phyloP scores from a whole-genome alignment of 371 early-diverging fungal genomes.

The Cladochytrium tenue region DNA sequence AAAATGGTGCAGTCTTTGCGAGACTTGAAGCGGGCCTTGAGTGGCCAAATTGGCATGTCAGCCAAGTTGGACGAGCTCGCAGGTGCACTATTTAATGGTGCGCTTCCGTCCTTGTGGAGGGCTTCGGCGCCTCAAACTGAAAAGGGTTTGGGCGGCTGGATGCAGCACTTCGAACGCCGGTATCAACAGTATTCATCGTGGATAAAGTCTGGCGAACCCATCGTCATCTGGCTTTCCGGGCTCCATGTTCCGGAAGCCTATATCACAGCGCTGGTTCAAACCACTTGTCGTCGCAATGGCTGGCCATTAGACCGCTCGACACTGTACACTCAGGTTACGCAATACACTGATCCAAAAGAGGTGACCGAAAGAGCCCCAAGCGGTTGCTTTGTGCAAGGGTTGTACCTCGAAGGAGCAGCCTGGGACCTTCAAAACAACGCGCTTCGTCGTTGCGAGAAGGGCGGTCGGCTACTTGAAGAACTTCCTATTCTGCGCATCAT shows the following conservation, averaged over 20 bases:
- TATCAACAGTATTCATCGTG: slow-evolving; percentile 51
- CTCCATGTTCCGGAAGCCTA: slow-evolving; percentile 61
- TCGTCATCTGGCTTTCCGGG: slow-evolving; percentile 59
- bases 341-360: slow-evolving; percentile 47
- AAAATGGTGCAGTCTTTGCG: slow-evolving; percentile 47
- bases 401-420: slow-evolving; percentile 61
- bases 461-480: slow-evolving; percentile 47
- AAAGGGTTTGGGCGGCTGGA: slow-evolving; percentile 59
- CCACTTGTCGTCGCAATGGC: slow-evolving; percentile 55
- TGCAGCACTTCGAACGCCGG: slow-evolving; percentile 56
- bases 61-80: slow-evolving; percentile 60
- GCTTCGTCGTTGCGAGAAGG: slow-evolving; percentile 48
- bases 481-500: slow-evolving; percentile 62
- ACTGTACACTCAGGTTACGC: slow-evolving; percentile 60
- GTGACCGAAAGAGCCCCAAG: slow-evolving; percentile 51
- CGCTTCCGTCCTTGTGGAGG: slow-evolving; percentile 53
- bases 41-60: slow-evolving; percentile 63
- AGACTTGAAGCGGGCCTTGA: slow-evolving; percentile 55
- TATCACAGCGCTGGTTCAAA: slow-evolving; percentile 60
- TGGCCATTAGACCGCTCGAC: slow-evolving; percentile 65
- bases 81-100: slow-evolving; percentile 55
- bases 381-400: slow-evolving; percentile 57
- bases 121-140: slow-evolving; percentile 57
- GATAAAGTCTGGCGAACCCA: slow-evolving; percentile 61
- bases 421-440: slow-evolving; percentile 48